These are phyloP conservation scores for Arctium lappa DNA, from an alignment of 129 eudicot genomes.

Conservation along the genomic window DNA sequence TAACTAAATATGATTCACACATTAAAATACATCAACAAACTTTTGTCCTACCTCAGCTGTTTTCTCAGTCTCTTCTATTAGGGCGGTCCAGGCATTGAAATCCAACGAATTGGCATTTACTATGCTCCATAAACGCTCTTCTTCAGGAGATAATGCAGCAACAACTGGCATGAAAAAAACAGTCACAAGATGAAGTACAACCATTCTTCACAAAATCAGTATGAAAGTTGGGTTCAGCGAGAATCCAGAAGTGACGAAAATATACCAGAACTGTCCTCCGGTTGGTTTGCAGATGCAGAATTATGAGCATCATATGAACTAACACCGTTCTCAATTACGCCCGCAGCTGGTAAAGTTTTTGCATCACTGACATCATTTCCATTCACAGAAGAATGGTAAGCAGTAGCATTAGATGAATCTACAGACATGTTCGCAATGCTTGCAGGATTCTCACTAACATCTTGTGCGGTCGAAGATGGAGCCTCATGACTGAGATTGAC, in stretches of 20 bases:
- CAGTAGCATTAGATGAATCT: constrained; percentile 42
- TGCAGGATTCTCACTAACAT: constrained; percentile 30
- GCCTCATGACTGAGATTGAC: constrained; percentile 31
- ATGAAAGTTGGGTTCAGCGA: background rate
- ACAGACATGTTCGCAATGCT: constrained; percentile 29
- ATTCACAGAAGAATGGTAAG: constrained; percentile 46
- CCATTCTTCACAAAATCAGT: background rate
- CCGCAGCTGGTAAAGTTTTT: constrained; percentile 27
- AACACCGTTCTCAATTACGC: constrained; percentile 56
- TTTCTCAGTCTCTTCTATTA: constrained; percentile 90
- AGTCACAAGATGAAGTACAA: background rate
- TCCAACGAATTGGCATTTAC: constrained; percentile 83
- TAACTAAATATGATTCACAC: background rate
- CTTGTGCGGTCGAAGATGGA: constrained; percentile 23
- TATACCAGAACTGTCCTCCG: constrained; percentile 64
- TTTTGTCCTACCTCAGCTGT: constrained; percentile 61
- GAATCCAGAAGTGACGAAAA: background rate
- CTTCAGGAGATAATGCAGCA: constrained; percentile 84
- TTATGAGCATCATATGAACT: constrained; percentile 49
- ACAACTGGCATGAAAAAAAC: constrained; percentile 28
- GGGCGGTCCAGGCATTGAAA: constrained; percentile 90
- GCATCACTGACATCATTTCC: constrained; percentile 44
- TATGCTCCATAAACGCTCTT: constrained; percentile 95
- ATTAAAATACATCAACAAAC: background rate
- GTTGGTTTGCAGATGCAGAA: constrained; percentile 46